Conservation (phyloP, 2,329 filamentous ascomycete genomes). For the Ophiocordyceps australis region DNA sequence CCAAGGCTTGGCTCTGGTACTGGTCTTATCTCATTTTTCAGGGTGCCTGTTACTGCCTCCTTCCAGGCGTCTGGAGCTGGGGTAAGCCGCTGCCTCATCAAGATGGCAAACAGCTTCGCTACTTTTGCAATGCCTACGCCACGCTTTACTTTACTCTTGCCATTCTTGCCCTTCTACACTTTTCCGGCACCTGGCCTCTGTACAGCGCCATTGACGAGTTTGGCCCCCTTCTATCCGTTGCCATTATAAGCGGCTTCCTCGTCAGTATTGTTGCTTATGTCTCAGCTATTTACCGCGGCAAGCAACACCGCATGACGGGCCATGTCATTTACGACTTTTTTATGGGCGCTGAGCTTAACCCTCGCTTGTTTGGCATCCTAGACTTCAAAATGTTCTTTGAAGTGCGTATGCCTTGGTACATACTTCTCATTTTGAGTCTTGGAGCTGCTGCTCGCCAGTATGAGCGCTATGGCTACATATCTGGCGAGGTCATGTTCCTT, state of each 20-base stretch:
- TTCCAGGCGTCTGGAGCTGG: conserved; percentile 75
- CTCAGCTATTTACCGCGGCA: conserved; percentile 64
- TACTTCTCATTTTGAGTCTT: conserved; percentile 61
- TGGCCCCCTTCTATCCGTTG: conserved; percentile 78
- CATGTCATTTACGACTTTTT: conserved; percentile 74
- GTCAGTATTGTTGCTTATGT: conserved; percentile 74
- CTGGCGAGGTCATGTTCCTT: conserved; percentile 68
- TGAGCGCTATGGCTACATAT: conserved; percentile 71
- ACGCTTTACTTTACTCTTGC: conserved; percentile 78
- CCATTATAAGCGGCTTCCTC: conserved; percentile 76
- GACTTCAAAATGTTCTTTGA: conserved; percentile 97
- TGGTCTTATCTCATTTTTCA: conserved; percentile 86
- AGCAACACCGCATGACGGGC: conserved; percentile 89
- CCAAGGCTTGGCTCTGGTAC: conserved; percentile 81
- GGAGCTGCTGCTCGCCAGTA: conserved; percentile 69
- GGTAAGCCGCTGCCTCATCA: conserved; percentile 76
- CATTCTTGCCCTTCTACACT: conserved; percentile 54
- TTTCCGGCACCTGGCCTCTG: conserved; percentile 69
- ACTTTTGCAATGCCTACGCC: conserved; percentile 83
- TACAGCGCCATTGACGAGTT: conserved; percentile 93
- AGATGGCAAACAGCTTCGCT: conserved; percentile 70
- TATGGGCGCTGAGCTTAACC: conserved; percentile 78
- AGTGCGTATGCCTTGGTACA: conserved; percentile 83
- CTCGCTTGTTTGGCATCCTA: conserved; percentile 62
- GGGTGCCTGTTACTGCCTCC: conserved; percentile 60